A percentile compares a stretch with the other conserved stretches of the same genome.
These are phyloP conservation scores for Polygonum maritimum DNA, from an alignment of 148 eudicot genomes.

Conservation along the genomic window DNA sequence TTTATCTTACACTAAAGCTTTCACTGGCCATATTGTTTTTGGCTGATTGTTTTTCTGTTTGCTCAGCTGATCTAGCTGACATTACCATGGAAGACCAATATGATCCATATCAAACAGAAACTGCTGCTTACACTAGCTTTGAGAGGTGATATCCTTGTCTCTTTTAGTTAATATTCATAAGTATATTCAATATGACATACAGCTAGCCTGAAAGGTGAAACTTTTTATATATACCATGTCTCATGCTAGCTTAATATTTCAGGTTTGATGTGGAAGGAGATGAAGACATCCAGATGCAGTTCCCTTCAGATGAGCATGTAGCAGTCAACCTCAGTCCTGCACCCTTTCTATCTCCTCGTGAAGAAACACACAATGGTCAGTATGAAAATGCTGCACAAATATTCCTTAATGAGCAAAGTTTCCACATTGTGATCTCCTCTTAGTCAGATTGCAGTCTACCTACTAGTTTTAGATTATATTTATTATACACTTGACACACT, in stretches of 20 bases:
- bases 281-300: constrained; percentile 48
- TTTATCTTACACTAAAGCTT: neutral
- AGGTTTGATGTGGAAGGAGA: constrained; percentile 89
- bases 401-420: neutral
- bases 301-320: constrained; percentile 34
- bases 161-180: neutral
- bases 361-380: constrained; percentile 31
- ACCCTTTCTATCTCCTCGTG: constrained; percentile 58
- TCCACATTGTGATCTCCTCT: neutral
- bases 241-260: constrained; percentile 11
- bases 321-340: constrained; percentile 34
- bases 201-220: neutral
- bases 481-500: neutral
- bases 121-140: constrained; percentile 39
- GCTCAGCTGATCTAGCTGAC: constrained; percentile 60
- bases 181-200: neutral
- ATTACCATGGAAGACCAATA: constrained; percentile 68
- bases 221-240: neutral
- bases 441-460: neutral
- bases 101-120: constrained; percentile 44
- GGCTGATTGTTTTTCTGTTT: constrained; percentile 8
- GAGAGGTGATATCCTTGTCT: constrained; percentile 49
- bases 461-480: neutral
- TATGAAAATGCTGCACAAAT: neutral
- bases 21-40: neutral